Percentiles rank a stretch among this genome's conserved stretches.
phyloP scores from a whole-genome alignment of 208 protist species.

The Leishmania turanica region DNA sequence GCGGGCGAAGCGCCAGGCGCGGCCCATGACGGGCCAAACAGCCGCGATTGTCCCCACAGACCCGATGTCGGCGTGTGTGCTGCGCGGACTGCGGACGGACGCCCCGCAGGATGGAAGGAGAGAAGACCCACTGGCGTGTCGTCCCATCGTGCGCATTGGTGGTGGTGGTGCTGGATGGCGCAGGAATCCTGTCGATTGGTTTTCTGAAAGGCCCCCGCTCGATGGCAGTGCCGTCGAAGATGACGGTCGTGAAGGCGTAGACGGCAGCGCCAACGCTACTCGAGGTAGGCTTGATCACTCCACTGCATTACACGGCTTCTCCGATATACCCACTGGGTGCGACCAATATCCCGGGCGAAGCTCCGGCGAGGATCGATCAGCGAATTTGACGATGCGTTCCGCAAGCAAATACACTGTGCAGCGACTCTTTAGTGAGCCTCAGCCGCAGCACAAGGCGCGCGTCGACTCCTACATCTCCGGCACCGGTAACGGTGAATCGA shows the following conservation, averaged over 20 bases:
- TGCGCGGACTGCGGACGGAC: neutral
- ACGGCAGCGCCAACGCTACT: neutral
- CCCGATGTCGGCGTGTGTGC: slow-evolving; percentile 1
- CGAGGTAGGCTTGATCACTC: neutral
- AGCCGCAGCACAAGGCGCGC: neutral
- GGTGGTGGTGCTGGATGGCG: slow-evolving; percentile 4
- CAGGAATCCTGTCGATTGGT: neutral
- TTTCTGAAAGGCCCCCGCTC: neutral
- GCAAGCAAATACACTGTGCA: neutral
- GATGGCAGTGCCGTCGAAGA: neutral
- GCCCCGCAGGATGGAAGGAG: neutral
- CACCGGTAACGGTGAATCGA: neutral
- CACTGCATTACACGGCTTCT: neutral
- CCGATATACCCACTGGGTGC: neutral
- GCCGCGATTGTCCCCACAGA: neutral
- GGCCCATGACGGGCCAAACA: neutral
- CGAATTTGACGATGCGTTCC: neutral
- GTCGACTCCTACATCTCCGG: neutral
- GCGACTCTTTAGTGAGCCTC: neutral
- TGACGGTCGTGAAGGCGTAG: neutral
- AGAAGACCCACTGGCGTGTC: neutral
- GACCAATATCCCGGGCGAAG: neutral
- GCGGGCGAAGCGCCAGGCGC: slow-evolving; percentile 7
- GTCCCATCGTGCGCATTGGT: slow-evolving; percentile 9
- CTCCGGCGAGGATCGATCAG: neutral